A percentile compares a stretch with the other conserved stretches of the same genome.
Conservation (phyloP, 108 stramenopile species). For the Fragilaria crotonensis region DNA sequence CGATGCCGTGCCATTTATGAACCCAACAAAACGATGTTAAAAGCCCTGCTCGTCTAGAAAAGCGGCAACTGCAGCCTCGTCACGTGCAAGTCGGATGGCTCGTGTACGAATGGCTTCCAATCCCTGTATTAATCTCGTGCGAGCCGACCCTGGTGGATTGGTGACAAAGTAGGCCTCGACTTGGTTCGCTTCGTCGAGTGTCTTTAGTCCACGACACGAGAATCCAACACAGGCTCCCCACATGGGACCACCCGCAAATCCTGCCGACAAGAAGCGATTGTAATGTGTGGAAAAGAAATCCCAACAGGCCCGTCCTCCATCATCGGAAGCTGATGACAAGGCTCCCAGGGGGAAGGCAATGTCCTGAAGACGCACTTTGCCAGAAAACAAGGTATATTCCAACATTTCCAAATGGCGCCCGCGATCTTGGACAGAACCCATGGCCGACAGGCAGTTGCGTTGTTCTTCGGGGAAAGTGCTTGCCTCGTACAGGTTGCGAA, state of each 20-base stretch:
- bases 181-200: constrained; percentile 1
- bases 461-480: constrained; percentile 5
- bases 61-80: background rate
- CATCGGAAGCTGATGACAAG: background rate
- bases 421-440: constrained; percentile 7
- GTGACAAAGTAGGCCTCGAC: background rate
- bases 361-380: constrained; percentile 10
- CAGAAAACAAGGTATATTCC: constrained; percentile 14
- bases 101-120: constrained; percentile 5
- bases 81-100: constrained; percentile 1
- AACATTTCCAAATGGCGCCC: constrained; percentile 8
- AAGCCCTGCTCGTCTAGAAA: too few species aligned
- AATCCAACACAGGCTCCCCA: constrained; percentile 9
- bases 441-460: constrained; percentile 5
- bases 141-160: background rate
- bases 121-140: background rate
- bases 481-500: constrained; percentile 1
- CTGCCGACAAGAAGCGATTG: background rate
- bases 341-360: constrained; percentile 6
- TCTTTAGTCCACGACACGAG: constrained; percentile 3
- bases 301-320: constrained; percentile 9
- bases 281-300: constrained; percentile 5
- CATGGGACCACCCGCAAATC: constrained; percentile 1
- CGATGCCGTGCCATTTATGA: too few species aligned
- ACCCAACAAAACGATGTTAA: too few species aligned